phyloP scores from a whole-genome alignment of 257 asterid species.

The Cruciata laevipes region DNA sequence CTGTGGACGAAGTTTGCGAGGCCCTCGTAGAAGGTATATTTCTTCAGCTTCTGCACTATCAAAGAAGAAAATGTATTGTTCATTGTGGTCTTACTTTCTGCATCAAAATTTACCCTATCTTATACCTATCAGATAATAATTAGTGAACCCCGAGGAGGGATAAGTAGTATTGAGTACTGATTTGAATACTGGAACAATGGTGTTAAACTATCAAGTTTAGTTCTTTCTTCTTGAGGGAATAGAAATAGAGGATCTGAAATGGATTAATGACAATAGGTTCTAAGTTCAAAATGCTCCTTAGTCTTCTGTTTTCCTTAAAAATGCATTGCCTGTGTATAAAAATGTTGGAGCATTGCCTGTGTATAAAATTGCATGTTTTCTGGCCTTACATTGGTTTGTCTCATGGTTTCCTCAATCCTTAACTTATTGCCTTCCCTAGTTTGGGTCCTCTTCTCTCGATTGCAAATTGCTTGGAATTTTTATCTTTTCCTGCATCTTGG shows the following conservation, averaged over 20 bases:
- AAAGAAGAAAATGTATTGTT: constrained; percentile 1
- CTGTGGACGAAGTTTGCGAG: constrained; percentile 93
- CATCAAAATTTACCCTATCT: neutral
- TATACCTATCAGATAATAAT: neutral
- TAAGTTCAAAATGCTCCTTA: neutral
- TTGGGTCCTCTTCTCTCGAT: neutral
- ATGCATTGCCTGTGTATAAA: neutral
- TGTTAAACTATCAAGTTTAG: too few species aligned
- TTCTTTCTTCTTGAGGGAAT: neutral
- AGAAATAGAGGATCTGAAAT: neutral
- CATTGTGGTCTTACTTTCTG: neutral
- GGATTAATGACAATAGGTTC: neutral
- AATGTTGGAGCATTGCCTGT: neutral
- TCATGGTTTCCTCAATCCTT: neutral
- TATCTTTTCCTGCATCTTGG: neutral
- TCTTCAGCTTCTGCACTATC: neutral
- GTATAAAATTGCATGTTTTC: neutral
- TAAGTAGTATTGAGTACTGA: too few species aligned
- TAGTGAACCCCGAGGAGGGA: neutral
- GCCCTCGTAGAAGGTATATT: constrained; percentile 77
- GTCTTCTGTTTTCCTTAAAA: neutral
- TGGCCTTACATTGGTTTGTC: neutral
- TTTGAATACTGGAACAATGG: neutral
- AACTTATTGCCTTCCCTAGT: neutral
- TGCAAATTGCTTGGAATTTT: neutral